Evolutionary conservation across 306 rosid species (phyloP).

Genomic region (Begonia masoniana): DNA sequence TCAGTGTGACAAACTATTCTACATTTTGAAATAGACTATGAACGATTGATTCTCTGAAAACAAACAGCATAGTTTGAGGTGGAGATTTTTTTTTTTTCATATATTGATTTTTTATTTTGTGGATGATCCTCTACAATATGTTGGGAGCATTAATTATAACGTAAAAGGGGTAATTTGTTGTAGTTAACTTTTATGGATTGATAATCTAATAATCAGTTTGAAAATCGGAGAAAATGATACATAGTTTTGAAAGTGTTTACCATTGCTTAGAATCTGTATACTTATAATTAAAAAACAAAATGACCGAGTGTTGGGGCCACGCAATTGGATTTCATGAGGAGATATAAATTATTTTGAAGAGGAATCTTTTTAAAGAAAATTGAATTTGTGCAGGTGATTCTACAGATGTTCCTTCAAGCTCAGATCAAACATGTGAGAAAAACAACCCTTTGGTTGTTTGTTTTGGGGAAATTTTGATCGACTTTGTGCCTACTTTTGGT

Average conservation of each 20-base stretch:
- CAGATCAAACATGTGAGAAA: conserved; percentile 10
- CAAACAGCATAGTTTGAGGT: background rate
- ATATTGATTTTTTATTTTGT: too few relatives aligned
- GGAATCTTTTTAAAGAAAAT: conserved; percentile 11
- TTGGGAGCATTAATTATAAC: background rate
- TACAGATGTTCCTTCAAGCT: conserved; percentile 10
- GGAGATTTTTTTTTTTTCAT: background rate
- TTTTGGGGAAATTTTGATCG: conserved; percentile 55
- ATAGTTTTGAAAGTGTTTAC: too few relatives aligned
- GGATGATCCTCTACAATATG: too few relatives aligned
- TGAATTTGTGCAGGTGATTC: conserved; percentile 24
- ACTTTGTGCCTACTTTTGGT: conserved; percentile 75
- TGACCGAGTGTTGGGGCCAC: too few relatives aligned
- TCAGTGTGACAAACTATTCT: background rate
- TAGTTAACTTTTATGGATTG: background rate
- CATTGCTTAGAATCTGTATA: too few relatives aligned
- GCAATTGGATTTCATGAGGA: too few relatives aligned
- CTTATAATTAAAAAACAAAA: too few relatives aligned
- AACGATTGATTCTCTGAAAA: background rate
- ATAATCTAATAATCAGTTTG: too few relatives aligned
- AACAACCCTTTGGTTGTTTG: conserved; percentile 35
- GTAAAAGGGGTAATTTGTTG: background rate
- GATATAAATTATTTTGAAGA: too few relatives aligned
- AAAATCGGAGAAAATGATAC: too few relatives aligned
- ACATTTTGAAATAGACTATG: background rate